Conservation (phyloP, 1,139 yeast species). For the Candida anutae region DNA sequence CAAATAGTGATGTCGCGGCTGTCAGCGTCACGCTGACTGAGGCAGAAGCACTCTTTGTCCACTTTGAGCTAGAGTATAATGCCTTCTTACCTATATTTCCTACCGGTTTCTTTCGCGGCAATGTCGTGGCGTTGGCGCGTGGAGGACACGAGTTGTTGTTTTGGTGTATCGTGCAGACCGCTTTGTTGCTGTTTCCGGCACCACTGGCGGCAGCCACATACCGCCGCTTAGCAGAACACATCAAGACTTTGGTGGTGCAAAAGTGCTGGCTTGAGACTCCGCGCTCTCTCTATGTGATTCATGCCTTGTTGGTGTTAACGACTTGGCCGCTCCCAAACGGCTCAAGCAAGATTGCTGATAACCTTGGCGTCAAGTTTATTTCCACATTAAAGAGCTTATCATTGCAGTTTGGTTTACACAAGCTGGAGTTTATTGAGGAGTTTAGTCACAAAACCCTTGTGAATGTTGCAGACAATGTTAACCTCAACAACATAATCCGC, state of each 20-base stretch:
- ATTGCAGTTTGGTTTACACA: conserved; percentile 39
- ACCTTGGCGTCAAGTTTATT: conserved; percentile 30
- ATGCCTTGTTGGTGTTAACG: conserved; percentile 34
- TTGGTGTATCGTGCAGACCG: conserved; percentile 35
- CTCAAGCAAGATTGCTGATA: conserved; percentile 24
- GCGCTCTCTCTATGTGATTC: conserved; percentile 33
- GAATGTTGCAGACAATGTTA: conserved; percentile 24
- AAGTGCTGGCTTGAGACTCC: conserved; percentile 42
- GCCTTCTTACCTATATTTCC: conserved; percentile 36
- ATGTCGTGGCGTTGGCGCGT: conserved; percentile 13
- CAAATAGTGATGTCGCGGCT: no score
- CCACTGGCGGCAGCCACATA: conserved; percentile 13
- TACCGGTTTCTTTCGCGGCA: conserved; percentile 23
- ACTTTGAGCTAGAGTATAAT: conserved; percentile 26
- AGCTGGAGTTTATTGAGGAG: conserved; percentile 35
- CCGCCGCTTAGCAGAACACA: conserved; percentile 21
- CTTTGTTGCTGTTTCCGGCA: conserved; percentile 19
- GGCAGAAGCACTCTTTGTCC: conserved; percentile 21
- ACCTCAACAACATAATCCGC: conserved; percentile 29
- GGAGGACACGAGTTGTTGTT: conserved; percentile 31
- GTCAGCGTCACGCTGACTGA: no score
- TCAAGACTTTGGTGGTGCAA: conserved; percentile 33
- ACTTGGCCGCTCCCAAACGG: conserved; percentile 41
- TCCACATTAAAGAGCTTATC: conserved; percentile 35
- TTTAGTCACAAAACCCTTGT: conserved; percentile 38